Evolutionary conservation across 2,329 filamentous ascomycete genomes (phyloP).

Genomic region (Botryosphaeria dothidea): DNA sequence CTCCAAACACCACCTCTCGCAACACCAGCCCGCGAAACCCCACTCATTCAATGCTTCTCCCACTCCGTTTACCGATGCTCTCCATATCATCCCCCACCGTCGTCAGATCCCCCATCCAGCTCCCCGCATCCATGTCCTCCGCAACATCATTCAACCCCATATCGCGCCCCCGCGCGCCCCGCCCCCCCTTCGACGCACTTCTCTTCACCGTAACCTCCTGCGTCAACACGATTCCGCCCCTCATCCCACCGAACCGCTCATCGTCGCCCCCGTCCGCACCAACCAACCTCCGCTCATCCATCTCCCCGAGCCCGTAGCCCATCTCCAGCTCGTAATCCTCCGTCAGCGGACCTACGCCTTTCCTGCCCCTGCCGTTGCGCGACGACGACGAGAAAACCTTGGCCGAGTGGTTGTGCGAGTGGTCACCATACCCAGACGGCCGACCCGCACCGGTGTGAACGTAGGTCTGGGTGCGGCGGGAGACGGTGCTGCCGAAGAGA

Average conservation of each 20-base stretch:
- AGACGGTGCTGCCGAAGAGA: not conserved
- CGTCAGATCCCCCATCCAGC: not conserved
- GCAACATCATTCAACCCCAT: not conserved
- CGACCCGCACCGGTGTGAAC: not conserved
- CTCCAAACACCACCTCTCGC: not conserved
- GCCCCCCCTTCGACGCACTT: not conserved
- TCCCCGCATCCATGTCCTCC: not conserved
- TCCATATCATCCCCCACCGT: not conserved
- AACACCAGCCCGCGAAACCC: not conserved
- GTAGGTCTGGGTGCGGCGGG: not conserved
- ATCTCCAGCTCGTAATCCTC: not conserved
- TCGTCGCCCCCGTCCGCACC: not conserved
- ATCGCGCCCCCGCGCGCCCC: not conserved
- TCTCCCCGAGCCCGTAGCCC: not conserved
- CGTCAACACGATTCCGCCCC: conserved; percentile 1
- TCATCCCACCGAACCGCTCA: not conserved
- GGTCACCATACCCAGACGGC: not conserved
- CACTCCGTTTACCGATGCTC: not conserved
- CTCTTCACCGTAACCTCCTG: not conserved
- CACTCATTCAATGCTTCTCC: not conserved
- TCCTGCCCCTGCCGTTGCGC: not conserved
- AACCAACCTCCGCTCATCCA: not conserved
- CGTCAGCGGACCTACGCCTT: not conserved
- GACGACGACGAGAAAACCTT: not conserved
- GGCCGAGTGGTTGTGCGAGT: not conserved